Evolutionary conservation across 768 basidiomycete genomes (phyloP), one percentile per base, ranked within the genome.

Genomic region (Serendipita sp.): DNA sequence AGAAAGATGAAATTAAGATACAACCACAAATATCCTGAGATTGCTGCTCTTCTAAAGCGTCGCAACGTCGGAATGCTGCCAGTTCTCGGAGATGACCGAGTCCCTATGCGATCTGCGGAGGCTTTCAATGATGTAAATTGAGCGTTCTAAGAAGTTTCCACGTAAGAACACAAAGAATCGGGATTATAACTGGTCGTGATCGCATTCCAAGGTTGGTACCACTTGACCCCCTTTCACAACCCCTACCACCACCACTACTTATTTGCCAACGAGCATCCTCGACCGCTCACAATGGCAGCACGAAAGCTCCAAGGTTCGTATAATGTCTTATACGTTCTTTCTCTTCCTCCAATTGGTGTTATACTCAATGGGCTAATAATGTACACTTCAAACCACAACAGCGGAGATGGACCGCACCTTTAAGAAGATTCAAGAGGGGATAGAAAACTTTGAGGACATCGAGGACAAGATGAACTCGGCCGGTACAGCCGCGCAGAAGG

Each of bases 361-460:
- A 20, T 34, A 56, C 70, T 68, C 67, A 70, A 63, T 56, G 41
- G 50, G 34, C 44, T 53, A 61, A 61, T n/a, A n/a, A n/a, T n/a
- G n/a, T n/a, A n/a, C n/a, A n/a, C n/a, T n/a, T n/a, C n/a, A n/a
- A n/a, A n/a, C n/a, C n/a, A n/a, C 17, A 7, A 11, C 75, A 99
- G 95, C 91, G 73, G 96, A 99, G 77, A 97, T 99, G 68, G 96
- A 98, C 83, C 84, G 90, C 71, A 98, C 95, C 56, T 79, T 98
- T 70, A 99, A 99, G 81, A 93, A 92, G 79, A 94, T 99, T 67
- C 69, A 85, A 38, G 90, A 94, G 74, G 96, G 96, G 67, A 93
- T 98, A 68, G 90, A 92, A 77, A 81, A 88, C 73, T 93, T 93
- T 71, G 91, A 93, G 75, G 84, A 80, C 75, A 94, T 96, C 73